A percentile compares a stretch with the other conserved stretches of the same genome.
Conservation (phyloP, 495 filamentous ascomycete genomes). For the Tuber aestivum region DNA sequence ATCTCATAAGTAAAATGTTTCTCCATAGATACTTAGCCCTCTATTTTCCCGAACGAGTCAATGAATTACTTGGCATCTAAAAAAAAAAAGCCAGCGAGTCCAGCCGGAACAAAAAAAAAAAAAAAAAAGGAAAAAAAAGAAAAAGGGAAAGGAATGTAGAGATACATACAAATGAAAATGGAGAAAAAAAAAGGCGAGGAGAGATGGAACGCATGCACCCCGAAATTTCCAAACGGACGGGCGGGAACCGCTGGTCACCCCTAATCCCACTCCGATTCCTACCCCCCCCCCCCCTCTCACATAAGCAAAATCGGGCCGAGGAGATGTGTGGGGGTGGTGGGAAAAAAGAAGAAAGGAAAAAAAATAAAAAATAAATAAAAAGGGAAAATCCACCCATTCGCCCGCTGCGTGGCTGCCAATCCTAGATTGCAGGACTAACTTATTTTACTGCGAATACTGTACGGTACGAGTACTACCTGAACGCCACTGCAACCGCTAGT, state of each 20-base stretch:
- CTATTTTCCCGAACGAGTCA: not conserved
- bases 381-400: not conserved
- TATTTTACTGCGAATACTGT: too few species aligned
- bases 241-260: not conserved
- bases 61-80: not conserved
- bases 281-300: too few species aligned
- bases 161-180: not conserved
- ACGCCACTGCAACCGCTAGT: not conserved
- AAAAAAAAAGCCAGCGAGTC: not conserved
- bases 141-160: not conserved
- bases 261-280: too few species aligned
- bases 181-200: not conserved
- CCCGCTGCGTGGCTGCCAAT: too few species aligned
- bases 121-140: not conserved
- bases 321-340: not conserved
- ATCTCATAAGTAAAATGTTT: not conserved
- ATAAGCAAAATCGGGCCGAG: not conserved
- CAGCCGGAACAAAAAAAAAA: not conserved
- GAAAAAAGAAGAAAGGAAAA: not conserved
- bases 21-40: not conserved
- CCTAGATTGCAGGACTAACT: too few species aligned
- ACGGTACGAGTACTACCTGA: not conserved
- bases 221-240: conserved; percentile 1
- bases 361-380: not conserved
- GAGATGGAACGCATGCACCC: not conserved